Base-by-base conservation (phyloP, 2,329 filamentous ascomycete species). In the Ceratocystis destructans region DNA sequence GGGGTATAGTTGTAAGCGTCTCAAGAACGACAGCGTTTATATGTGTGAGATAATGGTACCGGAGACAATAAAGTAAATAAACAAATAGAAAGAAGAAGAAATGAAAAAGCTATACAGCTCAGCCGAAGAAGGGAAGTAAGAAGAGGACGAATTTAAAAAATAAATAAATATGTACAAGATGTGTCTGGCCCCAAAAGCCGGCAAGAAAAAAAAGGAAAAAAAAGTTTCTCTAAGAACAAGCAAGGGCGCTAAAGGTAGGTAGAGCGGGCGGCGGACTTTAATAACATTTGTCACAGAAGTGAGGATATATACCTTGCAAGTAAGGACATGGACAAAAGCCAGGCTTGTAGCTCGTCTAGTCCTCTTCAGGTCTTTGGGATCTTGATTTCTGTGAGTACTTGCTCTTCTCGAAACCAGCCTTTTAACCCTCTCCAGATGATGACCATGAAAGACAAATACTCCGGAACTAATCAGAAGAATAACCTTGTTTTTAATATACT, bases 261-360 rank as follows among this genome's bases (percentile, higher is more conserved):
- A 37, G 55, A 59, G 28, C 12, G 28, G 33, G 28, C 12, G 55
- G 6, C 12, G 15, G 55, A 33, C 31, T 31, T 31, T 59, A 59
- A 33, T 59, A 59, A 59, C 20, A 31, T 59, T 33, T 33, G 55
- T 59, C 55, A 59, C 55, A 37, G 12, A 15, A 37, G 25, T 59
- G 55, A 59, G 55, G 17, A 59, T 12, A n/a, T n/a, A 25, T 59
- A 59, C 55, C 55, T 37, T 59, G 31, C 55, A 31, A 59, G 55
- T 28, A 59, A 59, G 55, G 55, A 59, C 55, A 7, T 59, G 55
- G 10, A 37, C 55, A 59, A 25, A 28, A 37, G 55, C 55, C 25
- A n/a, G 31, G 37, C 4, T 41, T 41, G 10, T 41, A 10, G 4
- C 10, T 59, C 28, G 55, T 59, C 31, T 59, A 59, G 33, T 33